Conservation (phyloP, 2,329 filamentous ascomycete genomes). For the Botrytis hyacinthi region DNA sequence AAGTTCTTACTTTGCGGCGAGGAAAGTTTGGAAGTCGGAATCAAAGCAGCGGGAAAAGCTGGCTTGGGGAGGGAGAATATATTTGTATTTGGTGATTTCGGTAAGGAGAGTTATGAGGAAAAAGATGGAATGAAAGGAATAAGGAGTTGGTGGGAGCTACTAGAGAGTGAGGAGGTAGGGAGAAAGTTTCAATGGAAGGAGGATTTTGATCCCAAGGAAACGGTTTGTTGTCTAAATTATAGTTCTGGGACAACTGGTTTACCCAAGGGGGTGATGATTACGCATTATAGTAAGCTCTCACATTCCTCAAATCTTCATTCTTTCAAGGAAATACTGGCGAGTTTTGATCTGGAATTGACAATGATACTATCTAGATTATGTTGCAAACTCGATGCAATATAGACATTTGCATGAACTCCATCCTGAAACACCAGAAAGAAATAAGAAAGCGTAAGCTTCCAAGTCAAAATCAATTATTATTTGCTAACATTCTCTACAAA, state of each 20-base stretch:
- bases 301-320: too few relatives aligned
- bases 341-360: background rate
- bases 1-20: constrained; percentile 65
- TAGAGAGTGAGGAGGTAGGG: constrained; percentile 52
- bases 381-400: constrained; percentile 45
- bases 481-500: background rate
- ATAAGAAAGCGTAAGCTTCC: constrained; percentile 65
- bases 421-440: constrained; percentile 60
- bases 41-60: constrained; percentile 61
- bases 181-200: constrained; percentile 58
- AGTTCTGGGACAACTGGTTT: constrained; percentile 77
- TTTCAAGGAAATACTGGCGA: background rate
- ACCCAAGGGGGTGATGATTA: constrained; percentile 67
- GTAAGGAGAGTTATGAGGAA: constrained; percentile 37
- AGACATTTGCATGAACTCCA: constrained; percentile 51
- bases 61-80: constrained; percentile 55
- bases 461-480: constrained; percentile 77
- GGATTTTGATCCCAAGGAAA: constrained; percentile 41
- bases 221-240: constrained; percentile 64
- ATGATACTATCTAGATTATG: constrained; percentile 20
- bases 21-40: constrained; percentile 56
- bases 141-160: constrained; percentile 62
- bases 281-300: constrained; percentile 61
- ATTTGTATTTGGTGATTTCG: constrained; percentile 64
- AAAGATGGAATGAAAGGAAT: constrained; percentile 44